A percentile compares a stretch with the other conserved stretches of the same genome.
phyloP scores from a whole-genome alignment of 164 flowering plant genomes.

The Liquidambar formosana region DNA sequence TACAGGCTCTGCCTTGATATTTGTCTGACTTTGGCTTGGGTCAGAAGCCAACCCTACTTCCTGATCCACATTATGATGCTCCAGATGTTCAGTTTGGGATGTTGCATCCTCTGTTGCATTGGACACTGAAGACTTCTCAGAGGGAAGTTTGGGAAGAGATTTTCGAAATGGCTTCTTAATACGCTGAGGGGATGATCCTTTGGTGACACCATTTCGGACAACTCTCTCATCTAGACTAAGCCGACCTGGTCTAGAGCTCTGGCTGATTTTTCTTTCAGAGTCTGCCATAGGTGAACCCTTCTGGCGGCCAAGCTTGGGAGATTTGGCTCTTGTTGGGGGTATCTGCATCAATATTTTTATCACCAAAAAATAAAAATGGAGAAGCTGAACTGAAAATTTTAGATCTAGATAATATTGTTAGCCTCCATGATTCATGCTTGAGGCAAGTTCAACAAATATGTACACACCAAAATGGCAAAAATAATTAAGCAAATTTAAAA shows the following conservation, averaged over 20 bases:
- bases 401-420: too few species aligned
- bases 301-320: slow-evolving; percentile 1
- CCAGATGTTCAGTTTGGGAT: neutral
- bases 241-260: neutral
- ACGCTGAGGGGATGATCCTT: neutral
- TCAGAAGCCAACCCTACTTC: neutral
- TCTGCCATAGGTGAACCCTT: neutral
- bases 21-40: neutral
- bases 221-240: slow-evolving; percentile 5
- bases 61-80: neutral
- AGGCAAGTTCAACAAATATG: too few species aligned
- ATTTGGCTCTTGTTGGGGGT: slow-evolving; percentile 6
- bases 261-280: neutral
- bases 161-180: slow-evolving; percentile 14
- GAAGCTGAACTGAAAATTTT: too few species aligned
- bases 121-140: neutral
- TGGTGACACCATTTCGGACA: neutral
- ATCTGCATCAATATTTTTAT: neutral
- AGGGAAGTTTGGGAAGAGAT: slow-evolving; percentile 15
- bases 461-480: too few species aligned
- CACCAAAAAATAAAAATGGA: too few species aligned
- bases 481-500: too few species aligned
- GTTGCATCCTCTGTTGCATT: neutral
- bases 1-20: neutral
- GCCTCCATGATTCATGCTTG: too few species aligned